Conservation (phyloP, 2,329 filamentous ascomycete species). For the Exophiala aquamarina region DNA sequence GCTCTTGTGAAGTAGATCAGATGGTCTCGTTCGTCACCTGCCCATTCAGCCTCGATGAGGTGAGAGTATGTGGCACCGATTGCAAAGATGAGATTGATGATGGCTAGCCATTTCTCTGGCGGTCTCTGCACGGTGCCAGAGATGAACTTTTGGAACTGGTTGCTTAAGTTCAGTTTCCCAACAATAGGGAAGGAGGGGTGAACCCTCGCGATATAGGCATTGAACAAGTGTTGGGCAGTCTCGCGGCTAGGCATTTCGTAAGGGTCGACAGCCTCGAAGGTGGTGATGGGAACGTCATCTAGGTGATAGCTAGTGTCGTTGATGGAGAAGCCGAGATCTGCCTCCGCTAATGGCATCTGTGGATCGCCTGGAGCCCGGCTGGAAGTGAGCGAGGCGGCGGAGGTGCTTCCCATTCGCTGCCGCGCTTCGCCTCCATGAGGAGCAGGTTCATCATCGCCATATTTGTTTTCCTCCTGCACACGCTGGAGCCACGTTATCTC, state of each 20-base stretch:
- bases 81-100: constrained; percentile 48
- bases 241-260: constrained; percentile 43
- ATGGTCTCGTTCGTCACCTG: constrained; percentile 43
- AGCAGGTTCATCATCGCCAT: constrained; percentile 25
- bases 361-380: constrained; percentile 25
- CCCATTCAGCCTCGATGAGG: constrained; percentile 43
- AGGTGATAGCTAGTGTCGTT: constrained; percentile 39
- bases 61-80: constrained; percentile 45
- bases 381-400: constrained; percentile 22
- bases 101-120: constrained; percentile 44
- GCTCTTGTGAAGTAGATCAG: constrained; percentile 45
- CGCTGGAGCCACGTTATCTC: constrained; percentile 48
- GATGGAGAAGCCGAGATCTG: constrained; percentile 29
- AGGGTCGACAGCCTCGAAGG: constrained; percentile 40
- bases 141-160: constrained; percentile 41
- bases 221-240: constrained; percentile 42
- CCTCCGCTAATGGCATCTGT: constrained; percentile 32
- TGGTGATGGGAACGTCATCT: constrained; percentile 44
- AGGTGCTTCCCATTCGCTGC: constrained; percentile 8
- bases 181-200: constrained; percentile 48
- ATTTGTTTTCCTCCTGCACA: constrained; percentile 40
- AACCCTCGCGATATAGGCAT: constrained; percentile 42
- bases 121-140: constrained; percentile 29
- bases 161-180: constrained; percentile 39
- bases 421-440: constrained; percentile 11